Percentiles rank a stretch among this genome's conserved stretches.
These are phyloP conservation scores for Plasmodium vinckei DNA, from an alignment of 169 alveolate genomes.

Conservation along the genomic window DNA sequence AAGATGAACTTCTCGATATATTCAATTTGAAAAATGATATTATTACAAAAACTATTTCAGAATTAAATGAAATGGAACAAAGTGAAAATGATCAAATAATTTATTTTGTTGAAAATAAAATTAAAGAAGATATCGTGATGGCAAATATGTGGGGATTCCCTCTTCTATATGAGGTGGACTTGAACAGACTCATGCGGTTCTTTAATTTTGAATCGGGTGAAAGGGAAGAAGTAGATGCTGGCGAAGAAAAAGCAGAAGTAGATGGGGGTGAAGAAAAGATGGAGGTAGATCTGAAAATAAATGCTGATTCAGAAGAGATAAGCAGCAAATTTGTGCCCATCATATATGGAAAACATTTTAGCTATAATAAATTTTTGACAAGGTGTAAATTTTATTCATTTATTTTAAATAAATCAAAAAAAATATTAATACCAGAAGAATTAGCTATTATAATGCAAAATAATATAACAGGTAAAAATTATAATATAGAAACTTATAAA, in stretches of 20 bases:
- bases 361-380: slow-evolving; percentile 13
- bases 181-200: background rate
- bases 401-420: slow-evolving; percentile 26
- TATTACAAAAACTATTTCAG: no score
- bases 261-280: background rate
- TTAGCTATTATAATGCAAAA: slow-evolving; percentile 20
- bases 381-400: slow-evolving; percentile 38
- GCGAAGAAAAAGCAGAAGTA: background rate
- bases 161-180: slow-evolving; percentile 5
- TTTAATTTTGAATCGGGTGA: background rate
- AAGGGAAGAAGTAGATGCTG: background rate
- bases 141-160: slow-evolving; percentile 10
- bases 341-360: slow-evolving; percentile 49
- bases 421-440: slow-evolving; percentile 37
- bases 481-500: slow-evolving; percentile 16
- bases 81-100: no score
- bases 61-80: no score
- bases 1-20: background rate
- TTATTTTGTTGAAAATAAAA: no score
- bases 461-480: slow-evolving; percentile 8
- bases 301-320: background rate
- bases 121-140: background rate
- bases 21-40: no score
- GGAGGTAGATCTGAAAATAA: background rate
- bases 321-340: slow-evolving; percentile 15